Evolutionary conservation across 352 stramenopile genomes (phyloP).

Genomic region (Aphanomyces euteiches): DNA sequence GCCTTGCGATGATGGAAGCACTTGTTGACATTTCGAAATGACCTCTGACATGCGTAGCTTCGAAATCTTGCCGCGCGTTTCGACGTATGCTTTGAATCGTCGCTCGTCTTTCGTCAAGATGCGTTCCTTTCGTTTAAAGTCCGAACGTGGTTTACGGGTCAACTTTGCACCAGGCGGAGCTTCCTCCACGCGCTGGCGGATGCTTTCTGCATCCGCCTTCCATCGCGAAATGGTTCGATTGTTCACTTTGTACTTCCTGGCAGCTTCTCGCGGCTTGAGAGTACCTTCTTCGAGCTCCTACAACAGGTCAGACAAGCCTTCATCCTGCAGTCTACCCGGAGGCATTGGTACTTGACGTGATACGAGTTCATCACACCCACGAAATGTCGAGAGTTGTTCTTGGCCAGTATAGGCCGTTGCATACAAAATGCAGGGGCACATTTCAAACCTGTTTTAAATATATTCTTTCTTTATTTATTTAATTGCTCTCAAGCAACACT

Average conservation of each 20-base stretch:
- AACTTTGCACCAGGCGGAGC: conserved; percentile 14
- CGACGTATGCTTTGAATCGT: conserved; percentile 10
- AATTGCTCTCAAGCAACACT: too few species aligned
- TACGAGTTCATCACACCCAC: conserved; percentile 21
- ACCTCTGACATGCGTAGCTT: conserved; percentile 14
- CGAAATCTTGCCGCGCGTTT: conserved; percentile 2
- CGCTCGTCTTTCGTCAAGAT: conserved; percentile 7
- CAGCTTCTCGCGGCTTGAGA: conserved; percentile 11
- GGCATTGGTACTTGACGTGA: conserved; percentile 24
- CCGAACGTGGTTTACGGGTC: conserved; percentile 11
- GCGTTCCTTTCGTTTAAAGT: conserved; percentile 19
- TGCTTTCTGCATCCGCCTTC: conserved; percentile 18
- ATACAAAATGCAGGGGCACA: background rate
- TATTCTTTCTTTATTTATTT: background rate
- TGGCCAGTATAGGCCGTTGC: conserved; percentile 19
- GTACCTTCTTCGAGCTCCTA: conserved; percentile 20
- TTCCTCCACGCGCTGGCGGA: conserved; percentile 7
- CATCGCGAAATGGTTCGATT: conserved; percentile 17
- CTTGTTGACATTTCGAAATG: conserved; percentile 13
- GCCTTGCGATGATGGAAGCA: background rate
- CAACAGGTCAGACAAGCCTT: background rate
- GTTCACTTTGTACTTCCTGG: conserved; percentile 21
- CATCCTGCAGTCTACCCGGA: background rate
- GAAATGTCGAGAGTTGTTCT: conserved; percentile 25
- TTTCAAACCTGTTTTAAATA: background rate